These are phyloP conservation scores for Psilocybe cyanescens DNA, from an alignment of 768 basidiomycete species.

Conservation along the genomic window DNA sequence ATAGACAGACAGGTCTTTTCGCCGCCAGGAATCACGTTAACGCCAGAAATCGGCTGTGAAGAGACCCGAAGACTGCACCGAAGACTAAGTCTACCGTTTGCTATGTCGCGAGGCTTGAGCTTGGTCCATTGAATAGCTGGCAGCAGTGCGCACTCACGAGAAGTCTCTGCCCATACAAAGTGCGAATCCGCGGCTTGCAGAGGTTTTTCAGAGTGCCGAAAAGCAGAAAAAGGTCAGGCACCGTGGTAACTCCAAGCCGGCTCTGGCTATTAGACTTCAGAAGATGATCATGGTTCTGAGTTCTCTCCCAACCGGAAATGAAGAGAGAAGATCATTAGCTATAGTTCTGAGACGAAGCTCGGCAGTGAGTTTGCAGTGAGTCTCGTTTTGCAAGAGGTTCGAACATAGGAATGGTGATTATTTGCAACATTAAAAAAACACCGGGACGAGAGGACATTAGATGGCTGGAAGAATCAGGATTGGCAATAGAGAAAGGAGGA, in stretches of 20 bases:
- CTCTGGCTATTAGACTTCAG: background rate
- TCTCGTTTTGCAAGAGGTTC: background rate
- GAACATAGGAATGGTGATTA: no score
- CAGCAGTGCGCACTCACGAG: background rate
- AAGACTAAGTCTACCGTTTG: background rate
- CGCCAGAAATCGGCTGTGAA: background rate
- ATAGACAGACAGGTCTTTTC: background rate
- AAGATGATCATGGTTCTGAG: background rate
- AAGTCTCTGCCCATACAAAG: background rate
- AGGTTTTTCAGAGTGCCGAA: background rate
- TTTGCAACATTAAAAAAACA: background rate
- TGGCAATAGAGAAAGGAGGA: background rate
- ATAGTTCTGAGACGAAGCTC: background rate
- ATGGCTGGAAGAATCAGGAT: background rate
- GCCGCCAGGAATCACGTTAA: background rate
- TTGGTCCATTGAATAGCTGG: background rate
- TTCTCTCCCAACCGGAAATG: constrained; percentile 15
- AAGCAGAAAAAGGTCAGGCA: background rate
- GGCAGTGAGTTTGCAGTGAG: background rate
- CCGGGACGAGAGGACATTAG: background rate
- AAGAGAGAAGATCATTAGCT: constrained; percentile 3
- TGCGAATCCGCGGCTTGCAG: background rate
- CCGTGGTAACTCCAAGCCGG: background rate
- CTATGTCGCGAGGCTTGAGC: background rate
- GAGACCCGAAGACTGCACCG: background rate